phyloP scores from a whole-genome alignment of 2,329 filamentous ascomycete species.

The Exophiala spinifera region DNA sequence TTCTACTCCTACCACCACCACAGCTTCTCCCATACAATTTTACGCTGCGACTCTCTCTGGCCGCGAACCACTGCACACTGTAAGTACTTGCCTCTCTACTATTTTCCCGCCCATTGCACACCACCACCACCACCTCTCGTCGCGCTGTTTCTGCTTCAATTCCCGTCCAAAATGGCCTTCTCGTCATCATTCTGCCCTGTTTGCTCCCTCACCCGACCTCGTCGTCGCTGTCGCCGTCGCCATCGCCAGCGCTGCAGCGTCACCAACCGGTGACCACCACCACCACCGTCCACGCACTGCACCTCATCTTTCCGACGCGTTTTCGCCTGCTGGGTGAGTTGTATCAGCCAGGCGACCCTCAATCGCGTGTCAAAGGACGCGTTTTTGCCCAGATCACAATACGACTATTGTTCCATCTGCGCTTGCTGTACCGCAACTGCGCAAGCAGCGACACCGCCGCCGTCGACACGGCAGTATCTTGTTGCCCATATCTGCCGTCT shows the following conservation, averaged over 20 bases:
- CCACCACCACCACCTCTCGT: slow-evolving; percentile 13
- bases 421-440: neutral
- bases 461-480: neutral
- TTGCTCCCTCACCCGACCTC: slow-evolving; percentile 23
- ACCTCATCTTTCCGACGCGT: slow-evolving; percentile 19
- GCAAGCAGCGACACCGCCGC: neutral
- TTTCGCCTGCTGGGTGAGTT: slow-evolving; percentile 16
- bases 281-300: slow-evolving; percentile 14
- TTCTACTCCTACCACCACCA: slow-evolving; percentile 3
- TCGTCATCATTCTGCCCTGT: slow-evolving; percentile 20
- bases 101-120: slow-evolving; percentile 16
- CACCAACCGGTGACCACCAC: slow-evolving; percentile 40
- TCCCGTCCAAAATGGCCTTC: slow-evolving; percentile 26
- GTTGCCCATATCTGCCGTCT: neutral
- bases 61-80: slow-evolving; percentile 15
- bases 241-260: slow-evolving; percentile 22
- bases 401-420: slow-evolving; percentile 8
- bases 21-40: slow-evolving; percentile 3
- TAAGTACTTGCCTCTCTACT: slow-evolving; percentile 24
- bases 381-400: slow-evolving; percentile 13
- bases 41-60: slow-evolving; percentile 8
- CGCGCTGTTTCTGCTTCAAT: slow-evolving; percentile 20
- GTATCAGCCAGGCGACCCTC: neutral
- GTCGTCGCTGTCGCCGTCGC: slow-evolving; percentile 28
- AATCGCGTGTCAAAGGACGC: slow-evolving; percentile 16